These are phyloP conservation scores for Fraxinus ornus DNA, from an alignment of 305 asterid genomes.

Conservation along the genomic window DNA sequence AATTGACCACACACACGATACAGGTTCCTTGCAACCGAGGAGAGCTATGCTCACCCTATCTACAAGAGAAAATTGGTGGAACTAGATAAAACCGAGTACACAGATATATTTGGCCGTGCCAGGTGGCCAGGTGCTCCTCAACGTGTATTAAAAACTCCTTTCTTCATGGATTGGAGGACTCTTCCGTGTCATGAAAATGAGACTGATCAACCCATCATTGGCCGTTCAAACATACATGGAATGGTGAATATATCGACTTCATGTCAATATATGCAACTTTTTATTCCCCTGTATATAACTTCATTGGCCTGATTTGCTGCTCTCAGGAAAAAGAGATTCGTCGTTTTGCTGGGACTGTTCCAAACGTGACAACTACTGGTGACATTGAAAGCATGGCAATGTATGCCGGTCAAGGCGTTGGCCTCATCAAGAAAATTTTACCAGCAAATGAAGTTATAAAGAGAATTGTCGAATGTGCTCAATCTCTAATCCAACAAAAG, in stretches of 20 bases:
- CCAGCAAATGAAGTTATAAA: slow-evolving; percentile 68
- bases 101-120: slow-evolving; percentile 81
- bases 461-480: slow-evolving; percentile 66
- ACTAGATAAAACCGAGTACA: slow-evolving; percentile 62
- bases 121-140: slow-evolving; percentile 96
- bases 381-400: slow-evolving; percentile 86
- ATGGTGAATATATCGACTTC: slow-evolving; percentile 37
- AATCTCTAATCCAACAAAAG: slow-evolving; percentile 45
- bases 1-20: neutral
- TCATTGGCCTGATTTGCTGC: neutral
- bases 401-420: slow-evolving; percentile 75
- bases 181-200: slow-evolving; percentile 70
- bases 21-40: slow-evolving; percentile 82
- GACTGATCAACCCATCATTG: slow-evolving; percentile 66
- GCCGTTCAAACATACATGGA: slow-evolving; percentile 71
- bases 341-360: slow-evolving; percentile 79
- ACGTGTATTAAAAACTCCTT: slow-evolving; percentile 69
- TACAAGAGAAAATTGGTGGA: slow-evolving; percentile 77
- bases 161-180: slow-evolving; percentile 64
- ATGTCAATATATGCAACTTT: neutral
- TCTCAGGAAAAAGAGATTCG: slow-evolving; percentile 68
- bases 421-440: slow-evolving; percentile 63
- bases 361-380: slow-evolving; percentile 62
- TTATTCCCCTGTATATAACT: neutral
- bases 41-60: slow-evolving; percentile 82